Conservation (phyloP, 148 eudicot genomes). For the Vaccinium myrtillus region DNA sequence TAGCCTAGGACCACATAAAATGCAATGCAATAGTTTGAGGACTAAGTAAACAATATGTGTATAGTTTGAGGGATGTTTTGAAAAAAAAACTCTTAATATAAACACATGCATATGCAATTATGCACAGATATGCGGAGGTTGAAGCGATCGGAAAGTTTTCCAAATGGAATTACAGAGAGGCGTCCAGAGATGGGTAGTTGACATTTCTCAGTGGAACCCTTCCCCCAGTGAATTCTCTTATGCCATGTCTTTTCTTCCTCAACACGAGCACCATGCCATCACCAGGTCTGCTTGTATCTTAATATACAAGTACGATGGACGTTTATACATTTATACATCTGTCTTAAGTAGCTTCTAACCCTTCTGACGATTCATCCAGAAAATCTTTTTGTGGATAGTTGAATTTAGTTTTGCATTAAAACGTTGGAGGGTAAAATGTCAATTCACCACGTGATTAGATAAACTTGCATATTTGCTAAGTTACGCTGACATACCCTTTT, state of each 20-base stretch:
- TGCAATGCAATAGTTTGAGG: no score
- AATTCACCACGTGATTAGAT: neutral
- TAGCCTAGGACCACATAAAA: no score
- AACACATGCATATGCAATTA: no score
- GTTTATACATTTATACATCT: neutral
- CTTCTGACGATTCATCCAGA: neutral
- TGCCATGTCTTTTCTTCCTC: slow-evolving; percentile 64
- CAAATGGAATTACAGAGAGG: slow-evolving; percentile 42
- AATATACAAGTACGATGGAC: neutral
- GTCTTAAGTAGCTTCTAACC: neutral
- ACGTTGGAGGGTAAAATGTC: neutral
- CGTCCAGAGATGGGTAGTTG: slow-evolving; percentile 73
- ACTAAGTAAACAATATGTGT: no score
- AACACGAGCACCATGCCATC: slow-evolving; percentile 51
- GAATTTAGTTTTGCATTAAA: neutral
- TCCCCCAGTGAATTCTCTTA: slow-evolving; percentile 39
- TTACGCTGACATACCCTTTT: neutral
- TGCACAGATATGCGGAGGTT: neutral
- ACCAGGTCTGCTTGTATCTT: slow-evolving; percentile 35
- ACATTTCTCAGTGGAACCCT: slow-evolving; percentile 74
- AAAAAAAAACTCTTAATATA: no score
- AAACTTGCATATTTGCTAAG: neutral
- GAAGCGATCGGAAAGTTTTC: neutral
- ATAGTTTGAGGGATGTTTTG: no score
- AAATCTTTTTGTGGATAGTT: neutral